These are phyloP conservation scores for Vanrija sp. DNA, from an alignment of 1,284 basidiomycete genomes.

Conservation along the genomic window DNA sequence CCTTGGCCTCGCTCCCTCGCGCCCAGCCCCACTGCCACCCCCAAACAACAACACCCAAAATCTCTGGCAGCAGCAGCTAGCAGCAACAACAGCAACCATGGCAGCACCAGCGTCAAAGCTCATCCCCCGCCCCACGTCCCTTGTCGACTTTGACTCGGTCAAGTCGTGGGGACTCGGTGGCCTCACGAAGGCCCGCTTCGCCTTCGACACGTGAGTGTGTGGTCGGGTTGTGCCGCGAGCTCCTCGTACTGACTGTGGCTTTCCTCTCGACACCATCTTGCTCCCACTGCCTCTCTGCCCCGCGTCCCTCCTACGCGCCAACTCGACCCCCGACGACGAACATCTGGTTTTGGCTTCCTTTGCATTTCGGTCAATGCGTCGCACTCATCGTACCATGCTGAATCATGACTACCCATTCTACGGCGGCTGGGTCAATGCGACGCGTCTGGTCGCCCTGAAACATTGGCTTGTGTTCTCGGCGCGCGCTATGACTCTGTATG, in stretches of 20 bases:
- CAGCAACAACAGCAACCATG: conserved; percentile 3
- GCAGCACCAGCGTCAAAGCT: conserved; percentile 30
- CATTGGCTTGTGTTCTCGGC: background rate
- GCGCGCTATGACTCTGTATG: background rate
- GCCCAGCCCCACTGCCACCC: background rate
- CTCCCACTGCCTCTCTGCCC: too few species aligned
- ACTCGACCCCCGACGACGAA: too few species aligned
- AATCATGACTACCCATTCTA: background rate
- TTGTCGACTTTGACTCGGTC: conserved; percentile 33
- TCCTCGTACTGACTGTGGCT: too few species aligned
- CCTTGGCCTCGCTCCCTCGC: background rate
- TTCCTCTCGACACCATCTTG: too few species aligned
- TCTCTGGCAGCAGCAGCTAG: background rate
- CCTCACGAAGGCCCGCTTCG: conserved; percentile 36
- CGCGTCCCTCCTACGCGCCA: too few species aligned
- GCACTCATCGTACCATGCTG: background rate
- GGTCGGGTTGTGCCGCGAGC: too few species aligned
- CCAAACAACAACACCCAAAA: too few species aligned
- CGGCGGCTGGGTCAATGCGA: background rate
- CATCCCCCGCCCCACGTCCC: conserved; percentile 39
- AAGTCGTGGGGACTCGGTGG: conserved; percentile 42
- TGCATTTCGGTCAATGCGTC: too few species aligned
- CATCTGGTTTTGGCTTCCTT: too few species aligned
- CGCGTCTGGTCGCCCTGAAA: background rate
- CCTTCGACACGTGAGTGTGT: conserved; percentile 34